These are phyloP conservation scores for Ophiostoma montium DNA, from an alignment of 2,329 filamentous ascomycete species.

Conservation along the genomic window DNA sequence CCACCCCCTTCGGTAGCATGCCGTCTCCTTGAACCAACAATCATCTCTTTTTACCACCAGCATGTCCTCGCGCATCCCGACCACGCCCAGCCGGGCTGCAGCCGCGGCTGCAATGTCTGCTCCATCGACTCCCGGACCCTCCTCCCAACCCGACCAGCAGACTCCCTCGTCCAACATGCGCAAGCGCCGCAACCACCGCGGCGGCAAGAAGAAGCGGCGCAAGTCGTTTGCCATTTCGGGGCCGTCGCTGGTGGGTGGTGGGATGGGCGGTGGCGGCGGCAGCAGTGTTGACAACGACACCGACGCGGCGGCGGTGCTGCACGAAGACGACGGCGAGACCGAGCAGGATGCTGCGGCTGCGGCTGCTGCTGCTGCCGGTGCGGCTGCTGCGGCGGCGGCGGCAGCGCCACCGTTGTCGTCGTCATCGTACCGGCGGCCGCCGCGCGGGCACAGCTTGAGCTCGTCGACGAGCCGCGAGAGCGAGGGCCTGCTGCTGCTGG, in stretches of 20 bases:
- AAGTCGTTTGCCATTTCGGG: constrained; percentile 59
- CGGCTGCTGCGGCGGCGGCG: no score
- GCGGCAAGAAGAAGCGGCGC: constrained; percentile 67
- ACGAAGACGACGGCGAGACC: constrained; percentile 44
- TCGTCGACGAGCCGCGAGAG: constrained; percentile 78
- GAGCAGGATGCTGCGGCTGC: constrained; percentile 18
- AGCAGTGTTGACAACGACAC: constrained; percentile 2
- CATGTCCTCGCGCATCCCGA: background rate
- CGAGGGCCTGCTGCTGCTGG: constrained; percentile 67
- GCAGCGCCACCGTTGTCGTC: constrained; percentile 6
- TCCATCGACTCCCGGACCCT: background rate
- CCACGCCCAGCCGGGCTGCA: background rate
- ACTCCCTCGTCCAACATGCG: constrained; percentile 5
- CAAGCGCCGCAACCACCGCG: constrained; percentile 63
- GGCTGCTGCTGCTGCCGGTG: no score
- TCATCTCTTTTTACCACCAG: background rate
- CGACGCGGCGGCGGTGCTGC: constrained; percentile 11
- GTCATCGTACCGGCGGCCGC: constrained; percentile 3
- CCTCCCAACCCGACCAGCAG: background rate
- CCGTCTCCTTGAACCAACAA: constrained; percentile 1
- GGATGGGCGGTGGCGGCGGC: background rate
- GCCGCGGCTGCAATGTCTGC: background rate
- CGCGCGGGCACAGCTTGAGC: constrained; percentile 50
- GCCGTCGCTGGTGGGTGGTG: background rate
- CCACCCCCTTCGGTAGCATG: constrained; percentile 5